Percentiles rank a stretch among this genome's conserved stretches.
phyloP scores from a whole-genome alignment of 2,329 filamentous ascomycete species.

The Epichloe uncinata region DNA sequence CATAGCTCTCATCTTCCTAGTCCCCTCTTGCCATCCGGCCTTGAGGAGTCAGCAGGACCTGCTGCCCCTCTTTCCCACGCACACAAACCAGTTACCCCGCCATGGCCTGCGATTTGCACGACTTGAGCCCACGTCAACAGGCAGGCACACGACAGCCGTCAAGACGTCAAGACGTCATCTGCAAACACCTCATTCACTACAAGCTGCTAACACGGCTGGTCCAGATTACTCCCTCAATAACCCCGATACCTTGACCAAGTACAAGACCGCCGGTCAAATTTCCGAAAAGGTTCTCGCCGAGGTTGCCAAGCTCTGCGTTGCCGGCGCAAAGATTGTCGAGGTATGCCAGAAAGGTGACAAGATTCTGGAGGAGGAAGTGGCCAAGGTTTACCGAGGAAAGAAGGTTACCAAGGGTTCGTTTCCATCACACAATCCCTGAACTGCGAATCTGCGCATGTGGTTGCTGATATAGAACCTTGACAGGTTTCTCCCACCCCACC shows the following conservation, averaged over 20 bases:
- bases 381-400: constrained; percentile 97
- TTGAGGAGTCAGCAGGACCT: constrained; percentile 4
- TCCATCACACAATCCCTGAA: background rate
- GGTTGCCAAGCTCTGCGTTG: constrained; percentile 59
- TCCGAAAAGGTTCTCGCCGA: constrained; percentile 89
- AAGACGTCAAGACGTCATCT: too few species aligned
- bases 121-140: background rate
- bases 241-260: constrained; percentile 94
- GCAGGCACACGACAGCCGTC: constrained; percentile 3
- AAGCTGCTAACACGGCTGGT: background rate
- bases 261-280: constrained; percentile 92
- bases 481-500: constrained; percentile 83
- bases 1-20: background rate
- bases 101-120: background rate
- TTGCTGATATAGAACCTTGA: constrained; percentile 2
- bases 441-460: background rate
- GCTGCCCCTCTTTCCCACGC: constrained; percentile 13
- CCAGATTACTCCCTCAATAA: constrained; percentile 81
- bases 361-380: constrained; percentile 82
- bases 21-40: background rate
- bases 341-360: constrained; percentile 94
- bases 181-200: background rate
- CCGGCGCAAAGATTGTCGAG: constrained; percentile 83
- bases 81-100: constrained; percentile 9
- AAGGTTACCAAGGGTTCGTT: constrained; percentile 78